A percentile compares a stretch with the other conserved stretches of the same genome.
phyloP scores from a whole-genome alignment of 2,329 filamentous ascomycete genomes.

The Neurospora sp. region DNA sequence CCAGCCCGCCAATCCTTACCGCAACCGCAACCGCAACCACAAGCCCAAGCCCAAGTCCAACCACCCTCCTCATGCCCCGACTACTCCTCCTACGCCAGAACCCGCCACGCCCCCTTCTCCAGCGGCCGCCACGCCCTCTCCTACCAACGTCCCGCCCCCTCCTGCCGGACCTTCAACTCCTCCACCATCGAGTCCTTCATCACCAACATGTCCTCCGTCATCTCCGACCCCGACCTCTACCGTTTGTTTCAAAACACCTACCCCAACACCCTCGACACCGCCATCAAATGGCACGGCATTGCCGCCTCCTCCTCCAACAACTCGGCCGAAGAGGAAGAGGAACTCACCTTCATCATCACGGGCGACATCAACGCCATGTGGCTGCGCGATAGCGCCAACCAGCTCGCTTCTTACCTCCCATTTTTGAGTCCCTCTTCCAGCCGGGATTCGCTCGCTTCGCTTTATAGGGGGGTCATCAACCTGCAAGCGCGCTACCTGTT shows the following conservation, averaged over 20 bases:
- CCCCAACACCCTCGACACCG: constrained; percentile 67
- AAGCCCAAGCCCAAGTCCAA: not conserved
- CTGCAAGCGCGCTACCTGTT: constrained; percentile 63
- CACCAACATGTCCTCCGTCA: constrained; percentile 52
- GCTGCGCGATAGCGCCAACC: constrained; percentile 41
- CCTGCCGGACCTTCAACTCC: constrained; percentile 75
- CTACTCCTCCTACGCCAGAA: constrained; percentile 49
- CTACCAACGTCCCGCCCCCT: constrained; percentile 64
- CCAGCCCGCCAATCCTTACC: not conserved
- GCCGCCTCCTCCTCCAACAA: constrained; percentile 34
- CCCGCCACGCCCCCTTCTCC: constrained; percentile 60
- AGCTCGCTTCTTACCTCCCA: constrained; percentile 63
- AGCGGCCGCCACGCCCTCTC: constrained; percentile 66
- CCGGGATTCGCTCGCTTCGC: constrained; percentile 49
- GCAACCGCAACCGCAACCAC: not conserved
- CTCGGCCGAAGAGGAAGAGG: constrained; percentile 37
- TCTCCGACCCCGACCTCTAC: constrained; percentile 67
- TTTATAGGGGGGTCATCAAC: constrained; percentile 69
- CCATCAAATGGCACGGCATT: constrained; percentile 57
- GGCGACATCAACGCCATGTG: constrained; percentile 40
- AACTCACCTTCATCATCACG: constrained; percentile 51
- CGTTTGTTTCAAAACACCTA: constrained; percentile 63
- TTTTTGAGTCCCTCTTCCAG: constrained; percentile 33
- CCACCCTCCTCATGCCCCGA: constrained; percentile 43
- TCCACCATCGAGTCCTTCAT: constrained; percentile 69